phyloP scores from a whole-genome alignment of 768 basidiomycete genomes.

The Lactarius vividus region DNA sequence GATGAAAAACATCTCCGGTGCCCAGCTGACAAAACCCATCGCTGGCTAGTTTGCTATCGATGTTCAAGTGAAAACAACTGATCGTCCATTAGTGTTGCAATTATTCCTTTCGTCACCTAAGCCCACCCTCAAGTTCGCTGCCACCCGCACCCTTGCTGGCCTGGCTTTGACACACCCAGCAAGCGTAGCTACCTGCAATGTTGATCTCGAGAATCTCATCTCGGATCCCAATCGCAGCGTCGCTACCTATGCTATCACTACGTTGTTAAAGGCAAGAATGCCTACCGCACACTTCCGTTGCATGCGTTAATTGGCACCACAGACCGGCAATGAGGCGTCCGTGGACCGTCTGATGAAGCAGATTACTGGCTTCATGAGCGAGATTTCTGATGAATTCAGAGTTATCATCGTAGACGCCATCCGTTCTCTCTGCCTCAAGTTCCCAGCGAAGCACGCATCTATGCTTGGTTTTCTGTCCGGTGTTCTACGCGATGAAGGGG shows the following conservation, averaged over 20 bases:
- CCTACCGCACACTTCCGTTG: neutral
- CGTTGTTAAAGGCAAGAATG: slow-evolving; percentile 78
- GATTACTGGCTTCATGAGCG: slow-evolving; percentile 97
- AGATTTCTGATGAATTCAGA: slow-evolving; percentile 99
- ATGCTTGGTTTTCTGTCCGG: slow-evolving; percentile 98
- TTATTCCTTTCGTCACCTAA: slow-evolving; percentile 96
- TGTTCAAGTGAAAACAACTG: neutral
- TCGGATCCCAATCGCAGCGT: slow-evolving; percentile 94
- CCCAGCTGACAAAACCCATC: slow-evolving; percentile 84
- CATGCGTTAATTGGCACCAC: slow-evolving; percentile 24
- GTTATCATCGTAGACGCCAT: slow-evolving; percentile 99
- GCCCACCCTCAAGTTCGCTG: slow-evolving; percentile 93
- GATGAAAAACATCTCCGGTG: slow-evolving; percentile 77
- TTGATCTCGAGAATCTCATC: slow-evolving; percentile 95
- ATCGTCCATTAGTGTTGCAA: slow-evolving; percentile 68
- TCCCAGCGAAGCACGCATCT: slow-evolving; percentile 92
- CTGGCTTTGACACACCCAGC: slow-evolving; percentile 84
- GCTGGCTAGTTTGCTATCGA: slow-evolving; percentile 55
- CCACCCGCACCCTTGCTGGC: slow-evolving; percentile 89
- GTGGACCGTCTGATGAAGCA: slow-evolving; percentile 99
- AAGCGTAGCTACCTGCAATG: slow-evolving; percentile 88
- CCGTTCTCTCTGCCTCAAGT: slow-evolving; percentile 97
- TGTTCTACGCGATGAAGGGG: slow-evolving; percentile 95
- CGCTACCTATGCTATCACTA: slow-evolving; percentile 98
- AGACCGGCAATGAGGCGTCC: slow-evolving; percentile 99